Percentiles rank a stretch among this genome's conserved stretches.
phyloP scores from a whole-genome alignment of 495 filamentous ascomycete genomes.

The Lophiostoma macrostomum region DNA sequence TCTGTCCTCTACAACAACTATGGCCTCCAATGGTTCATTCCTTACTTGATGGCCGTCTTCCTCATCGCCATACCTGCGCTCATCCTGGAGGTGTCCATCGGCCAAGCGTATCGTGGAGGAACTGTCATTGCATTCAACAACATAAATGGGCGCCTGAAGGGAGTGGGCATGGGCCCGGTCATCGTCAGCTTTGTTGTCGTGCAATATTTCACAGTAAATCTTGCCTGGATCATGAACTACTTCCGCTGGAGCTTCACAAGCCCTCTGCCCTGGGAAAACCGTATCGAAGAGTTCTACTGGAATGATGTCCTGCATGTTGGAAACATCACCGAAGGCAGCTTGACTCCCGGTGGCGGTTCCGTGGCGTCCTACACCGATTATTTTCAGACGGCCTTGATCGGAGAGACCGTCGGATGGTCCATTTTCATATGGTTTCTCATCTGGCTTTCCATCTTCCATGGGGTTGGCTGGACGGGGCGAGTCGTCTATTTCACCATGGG shows the following conservation, averaged over 20 bases:
- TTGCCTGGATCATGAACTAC: conserved; percentile 48
- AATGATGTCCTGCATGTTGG: conserved; percentile 36
- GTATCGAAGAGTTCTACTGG: conserved; percentile 43
- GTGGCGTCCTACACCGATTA: conserved; percentile 31
- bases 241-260: conserved; percentile 44
- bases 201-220: conserved; percentile 42
- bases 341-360: not conserved
- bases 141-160: conserved; percentile 41
- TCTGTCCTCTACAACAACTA: conserved; percentile 24
- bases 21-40: conserved; percentile 25
- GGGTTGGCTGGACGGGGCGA: conserved; percentile 44
- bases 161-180: conserved; percentile 40
- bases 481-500: conserved; percentile 49
- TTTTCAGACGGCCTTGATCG: conserved; percentile 31
- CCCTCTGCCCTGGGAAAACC: conserved; percentile 42
- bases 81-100: conserved; percentile 40
- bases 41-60: conserved; percentile 19
- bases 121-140: conserved; percentile 44
- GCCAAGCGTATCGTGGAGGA: conserved; percentile 45
- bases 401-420: conserved; percentile 45
- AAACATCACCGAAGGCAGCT: conserved; percentile 34
- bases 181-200: conserved; percentile 43
- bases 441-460: conserved; percentile 44
- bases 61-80: conserved; percentile 17
- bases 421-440: conserved; percentile 45